Base-by-base conservation (phyloP, 2,329 filamentous ascomycete genomes). In the Cladorrhinum sp. region DNA sequence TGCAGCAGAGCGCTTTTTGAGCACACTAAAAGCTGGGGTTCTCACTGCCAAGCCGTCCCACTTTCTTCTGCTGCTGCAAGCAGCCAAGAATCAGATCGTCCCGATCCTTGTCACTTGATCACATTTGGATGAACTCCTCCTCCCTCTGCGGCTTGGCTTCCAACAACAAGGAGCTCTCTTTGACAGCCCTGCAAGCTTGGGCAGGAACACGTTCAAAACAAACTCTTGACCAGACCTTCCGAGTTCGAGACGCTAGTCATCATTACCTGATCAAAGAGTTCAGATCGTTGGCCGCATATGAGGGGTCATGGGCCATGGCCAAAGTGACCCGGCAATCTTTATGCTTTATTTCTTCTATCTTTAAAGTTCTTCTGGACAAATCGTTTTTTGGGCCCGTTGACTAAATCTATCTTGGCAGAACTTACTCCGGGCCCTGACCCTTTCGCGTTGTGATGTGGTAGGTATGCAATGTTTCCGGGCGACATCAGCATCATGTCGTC, bases 71-170 rank as follows among this genome's bases (percentile, higher is more conserved):
- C 24, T 53, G 8, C 24, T 53, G 52, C 20, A 39, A 39, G 14
- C 52, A 33, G 30, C 3, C 52, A 39, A 55, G 28, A 23, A 55
- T 30, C 18, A 51, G 49, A 51, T 51, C 21, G 49, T 3, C 49
- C 49, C 49, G 49, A 51, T 51, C 49, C 49, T 26, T 51, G 49
- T 51, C 49, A 51, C 21, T 46, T 46, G n/a, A 46, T 46, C 18
- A 46, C 3, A 5, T 7, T 20, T 46, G 42, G 42, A 46, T 12
- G 42, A 12, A 46, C 26, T 4, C 4, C 4, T 20, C 42, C 7
- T 20, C n/a, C 42, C 14, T 46, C 18, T 46, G 6, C 3, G 16
- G 36, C 16, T 42, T 42, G 36, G 36, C 42, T 18, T 46, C 5
- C 42, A 46, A 46, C 42, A 46, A 46, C 33, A 36, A 10, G 4